phyloP scores from a whole-genome alignment of 1,284 basidiomycete species.

The Ceratobasidium sp. region DNA sequence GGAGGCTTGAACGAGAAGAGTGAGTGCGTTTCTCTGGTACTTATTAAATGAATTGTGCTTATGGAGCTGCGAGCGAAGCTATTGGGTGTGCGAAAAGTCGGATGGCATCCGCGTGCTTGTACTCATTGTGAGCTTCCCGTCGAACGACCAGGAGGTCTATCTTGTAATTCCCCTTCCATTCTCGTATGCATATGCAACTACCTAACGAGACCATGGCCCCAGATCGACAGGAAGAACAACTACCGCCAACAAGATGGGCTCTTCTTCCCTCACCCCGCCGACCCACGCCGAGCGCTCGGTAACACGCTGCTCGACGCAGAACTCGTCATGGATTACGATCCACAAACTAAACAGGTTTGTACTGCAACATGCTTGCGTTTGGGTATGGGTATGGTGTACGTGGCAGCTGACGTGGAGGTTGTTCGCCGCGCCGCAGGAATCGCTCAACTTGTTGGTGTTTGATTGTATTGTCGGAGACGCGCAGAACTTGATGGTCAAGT shows the following conservation, averaged over 20 bases:
- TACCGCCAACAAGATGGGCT: slow-evolving; percentile 83
- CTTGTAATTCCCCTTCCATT: slow-evolving; percentile 68
- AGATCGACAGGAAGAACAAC: slow-evolving; percentile 96
- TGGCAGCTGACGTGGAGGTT: slow-evolving; percentile 43
- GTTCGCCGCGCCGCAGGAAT: slow-evolving; percentile 67
- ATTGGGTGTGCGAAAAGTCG: slow-evolving; percentile 99
- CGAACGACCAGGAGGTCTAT: slow-evolving; percentile 81
- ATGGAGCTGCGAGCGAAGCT: slow-evolving; percentile 65
- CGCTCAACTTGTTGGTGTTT: slow-evolving; percentile 87
- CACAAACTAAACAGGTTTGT: slow-evolving; percentile 73
- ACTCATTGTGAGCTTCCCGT: slow-evolving; percentile 80
- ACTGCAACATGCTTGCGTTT: slow-evolving; percentile 33
- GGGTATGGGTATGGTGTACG: background rate
- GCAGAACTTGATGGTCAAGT: slow-evolving; percentile 86
- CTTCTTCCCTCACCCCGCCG: slow-evolving; percentile 89
- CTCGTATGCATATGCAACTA: background rate
- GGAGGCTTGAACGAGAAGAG: slow-evolving; percentile 86
- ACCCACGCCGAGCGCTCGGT: slow-evolving; percentile 72
- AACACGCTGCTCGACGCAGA: slow-evolving; percentile 95
- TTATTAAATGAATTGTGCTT: slow-evolving; percentile 32
- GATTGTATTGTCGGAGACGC: slow-evolving; percentile 92
- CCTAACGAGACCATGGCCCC: slow-evolving; percentile 4
- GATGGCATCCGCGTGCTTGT: slow-evolving; percentile 95
- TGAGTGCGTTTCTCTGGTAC: slow-evolving; percentile 59
- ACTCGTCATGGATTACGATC: slow-evolving; percentile 91